Evolutionary conservation across 2,329 filamentous ascomycete genomes (phyloP).

Genomic region (Ceratocystis colombiana): DNA sequence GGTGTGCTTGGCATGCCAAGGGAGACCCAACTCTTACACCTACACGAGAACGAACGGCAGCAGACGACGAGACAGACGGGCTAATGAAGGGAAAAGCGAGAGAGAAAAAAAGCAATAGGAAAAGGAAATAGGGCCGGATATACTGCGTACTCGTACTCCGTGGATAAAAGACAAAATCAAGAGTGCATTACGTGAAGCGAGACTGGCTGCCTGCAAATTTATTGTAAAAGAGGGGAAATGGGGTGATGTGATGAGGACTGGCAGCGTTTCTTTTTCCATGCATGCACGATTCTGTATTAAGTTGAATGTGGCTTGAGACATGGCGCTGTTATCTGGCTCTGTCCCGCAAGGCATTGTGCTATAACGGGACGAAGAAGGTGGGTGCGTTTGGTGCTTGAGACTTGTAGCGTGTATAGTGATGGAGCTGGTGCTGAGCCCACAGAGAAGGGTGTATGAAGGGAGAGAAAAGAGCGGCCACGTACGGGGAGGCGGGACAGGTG

Average conservation of each 20-base stretch:
- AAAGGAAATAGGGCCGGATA: background rate
- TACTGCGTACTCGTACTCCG: background rate
- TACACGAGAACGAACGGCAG: background rate
- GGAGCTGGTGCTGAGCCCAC: too few relatives aligned
- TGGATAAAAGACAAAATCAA: background rate
- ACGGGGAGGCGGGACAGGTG: too few relatives aligned
- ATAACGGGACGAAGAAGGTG: too few relatives aligned
- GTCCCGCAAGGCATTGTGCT: too few relatives aligned
- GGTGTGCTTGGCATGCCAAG: background rate
- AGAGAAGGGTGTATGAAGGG: too few relatives aligned
- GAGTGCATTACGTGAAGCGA: background rate
- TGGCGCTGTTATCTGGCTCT: background rate
- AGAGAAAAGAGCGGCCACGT: too few relatives aligned
- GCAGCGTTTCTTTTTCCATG: background rate
- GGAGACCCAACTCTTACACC: background rate
- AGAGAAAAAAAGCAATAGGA: background rate
- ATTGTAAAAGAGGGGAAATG: background rate
- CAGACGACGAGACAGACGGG: background rate
- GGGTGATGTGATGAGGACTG: background rate
- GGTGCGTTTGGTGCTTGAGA: too few relatives aligned
- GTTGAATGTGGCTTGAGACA: background rate
- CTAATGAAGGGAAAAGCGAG: too few relatives aligned
- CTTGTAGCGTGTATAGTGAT: too few relatives aligned
- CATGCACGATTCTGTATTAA: background rate
- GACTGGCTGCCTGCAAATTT: background rate